A percentile compares a stretch with the other conserved stretches of the same genome.
These are phyloP conservation scores for Boletellus ananas DNA, from an alignment of 768 basidiomycete genomes.

Conservation along the genomic window DNA sequence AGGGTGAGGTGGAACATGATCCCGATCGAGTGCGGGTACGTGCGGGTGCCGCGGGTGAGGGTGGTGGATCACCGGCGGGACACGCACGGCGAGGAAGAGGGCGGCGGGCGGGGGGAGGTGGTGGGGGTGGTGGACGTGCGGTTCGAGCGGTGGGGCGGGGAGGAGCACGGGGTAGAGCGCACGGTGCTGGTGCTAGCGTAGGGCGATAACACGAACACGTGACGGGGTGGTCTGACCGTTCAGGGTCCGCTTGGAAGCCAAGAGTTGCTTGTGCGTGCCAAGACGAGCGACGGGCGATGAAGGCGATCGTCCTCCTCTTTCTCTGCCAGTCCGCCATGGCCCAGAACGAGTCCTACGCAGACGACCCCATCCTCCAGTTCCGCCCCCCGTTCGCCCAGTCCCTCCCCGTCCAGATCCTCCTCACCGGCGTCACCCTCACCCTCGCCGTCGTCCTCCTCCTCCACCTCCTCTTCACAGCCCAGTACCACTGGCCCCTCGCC, in stretches of 20 bases:
- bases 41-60: constrained; percentile 57
- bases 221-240: not conserved
- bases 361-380: constrained; percentile 74
- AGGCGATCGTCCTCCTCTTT: constrained; percentile 8
- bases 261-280: not conserved
- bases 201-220: not conserved
- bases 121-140: constrained; percentile 49
- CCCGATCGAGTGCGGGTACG: constrained; percentile 70
- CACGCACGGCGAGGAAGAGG: constrained; percentile 30
- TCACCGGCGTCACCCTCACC: constrained; percentile 81
- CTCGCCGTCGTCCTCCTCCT: constrained; percentile 82
- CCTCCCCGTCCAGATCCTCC: constrained; percentile 84
- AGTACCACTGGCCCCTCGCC: constrained; percentile 94
- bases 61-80: constrained; percentile 50
- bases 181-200: too few species aligned
- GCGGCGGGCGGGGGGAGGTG: too few species aligned
- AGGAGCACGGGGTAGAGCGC: too few species aligned
- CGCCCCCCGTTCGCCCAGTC: constrained; percentile 84
- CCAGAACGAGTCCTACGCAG: constrained; percentile 12
- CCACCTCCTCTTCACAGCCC: constrained; percentile 91
- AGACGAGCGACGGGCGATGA: not conserved
- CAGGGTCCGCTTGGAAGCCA: not conserved
- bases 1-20: constrained; percentile 63
- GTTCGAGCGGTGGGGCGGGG: too few species aligned
- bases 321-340: constrained; percentile 20